These are phyloP conservation scores for Salix viminalis DNA, from an alignment of 345 rosid species.

Conservation along the genomic window DNA sequence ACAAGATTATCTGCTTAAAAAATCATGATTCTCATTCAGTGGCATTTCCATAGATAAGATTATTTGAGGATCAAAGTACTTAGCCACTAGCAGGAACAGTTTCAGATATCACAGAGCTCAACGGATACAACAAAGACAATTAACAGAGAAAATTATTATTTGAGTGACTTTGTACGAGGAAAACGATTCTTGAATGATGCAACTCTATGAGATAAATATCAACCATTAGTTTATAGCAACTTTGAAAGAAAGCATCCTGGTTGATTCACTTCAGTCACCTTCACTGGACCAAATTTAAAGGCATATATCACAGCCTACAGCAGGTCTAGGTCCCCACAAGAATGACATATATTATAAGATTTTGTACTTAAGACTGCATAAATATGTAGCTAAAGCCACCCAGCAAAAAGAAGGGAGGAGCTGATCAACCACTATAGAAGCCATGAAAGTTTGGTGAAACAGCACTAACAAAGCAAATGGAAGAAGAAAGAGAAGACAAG, in stretches of 20 bases:
- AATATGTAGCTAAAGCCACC: neutral
- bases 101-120: neutral
- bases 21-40: neutral
- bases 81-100: neutral
- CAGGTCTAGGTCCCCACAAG: neutral
- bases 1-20: neutral
- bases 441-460: neutral
- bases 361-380: neutral
- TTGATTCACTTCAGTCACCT: constrained; percentile 8
- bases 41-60: neutral
- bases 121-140: too few species aligned
- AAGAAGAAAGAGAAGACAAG: neutral
- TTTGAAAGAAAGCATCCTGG: neutral
- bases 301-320: neutral
- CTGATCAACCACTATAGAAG: neutral
- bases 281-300: constrained; percentile 5
- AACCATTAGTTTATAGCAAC: neutral
- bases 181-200: neutral
- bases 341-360: neutral
- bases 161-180: neutral
- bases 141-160: neutral
- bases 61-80: neutral
- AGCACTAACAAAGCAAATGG: neutral
- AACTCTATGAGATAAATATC: neutral
- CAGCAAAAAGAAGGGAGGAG: neutral